Percentiles rank a stretch among this genome's conserved stretches.
Evolutionary conservation across 73 alveolate genomes (phyloP).

Genomic region (Diophrys appendiculata): DNA sequence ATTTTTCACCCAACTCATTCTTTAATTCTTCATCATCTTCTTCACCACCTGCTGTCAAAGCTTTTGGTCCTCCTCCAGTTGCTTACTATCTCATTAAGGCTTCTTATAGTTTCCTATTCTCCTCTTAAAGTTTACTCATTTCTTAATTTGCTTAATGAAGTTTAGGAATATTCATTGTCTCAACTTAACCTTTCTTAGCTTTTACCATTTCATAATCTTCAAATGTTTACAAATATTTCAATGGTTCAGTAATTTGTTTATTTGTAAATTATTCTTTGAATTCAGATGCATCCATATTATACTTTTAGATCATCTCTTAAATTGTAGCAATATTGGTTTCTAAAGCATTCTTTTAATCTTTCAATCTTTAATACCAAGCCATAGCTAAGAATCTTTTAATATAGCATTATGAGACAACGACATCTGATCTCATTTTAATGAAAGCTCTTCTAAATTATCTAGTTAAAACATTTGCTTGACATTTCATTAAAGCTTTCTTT

Average conservation of each 20-base stretch:
- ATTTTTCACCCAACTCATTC: conserved; percentile 58
- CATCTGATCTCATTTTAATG: conserved; percentile 46
- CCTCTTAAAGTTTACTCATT: conserved; percentile 36
- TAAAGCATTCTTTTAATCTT: conserved; percentile 35
- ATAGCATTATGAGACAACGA: conserved; percentile 35
- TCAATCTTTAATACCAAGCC: conserved; percentile 55
- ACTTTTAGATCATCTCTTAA: conserved; percentile 47
- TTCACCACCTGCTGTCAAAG: neutral
- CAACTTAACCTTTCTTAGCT: conserved; percentile 36
- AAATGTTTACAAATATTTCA: conserved; percentile 30
- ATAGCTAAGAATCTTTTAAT: conserved; percentile 61
- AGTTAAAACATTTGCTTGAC: conserved; percentile 64
- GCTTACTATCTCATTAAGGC: neutral
- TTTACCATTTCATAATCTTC: conserved; percentile 50
- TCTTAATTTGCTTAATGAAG: conserved; percentile 22
- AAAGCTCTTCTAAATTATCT: conserved; percentile 53
- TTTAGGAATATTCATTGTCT: conserved; percentile 31
- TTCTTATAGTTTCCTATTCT: conserved; percentile 32
- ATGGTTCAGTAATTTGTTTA: conserved; percentile 33
- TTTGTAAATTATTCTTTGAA: conserved; percentile 46
- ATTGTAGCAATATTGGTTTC: conserved; percentile 40
- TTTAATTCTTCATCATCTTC: conserved; percentile 31
- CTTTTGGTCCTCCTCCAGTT: conserved; percentile 9
- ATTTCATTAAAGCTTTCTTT: conserved; percentile 47
- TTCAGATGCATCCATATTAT: conserved; percentile 46